Evolutionary conservation across 2,329 filamentous ascomycete species (phyloP), one percentile per base, ranked within the genome.

Genomic region (Diaporthe sp.): DNA sequence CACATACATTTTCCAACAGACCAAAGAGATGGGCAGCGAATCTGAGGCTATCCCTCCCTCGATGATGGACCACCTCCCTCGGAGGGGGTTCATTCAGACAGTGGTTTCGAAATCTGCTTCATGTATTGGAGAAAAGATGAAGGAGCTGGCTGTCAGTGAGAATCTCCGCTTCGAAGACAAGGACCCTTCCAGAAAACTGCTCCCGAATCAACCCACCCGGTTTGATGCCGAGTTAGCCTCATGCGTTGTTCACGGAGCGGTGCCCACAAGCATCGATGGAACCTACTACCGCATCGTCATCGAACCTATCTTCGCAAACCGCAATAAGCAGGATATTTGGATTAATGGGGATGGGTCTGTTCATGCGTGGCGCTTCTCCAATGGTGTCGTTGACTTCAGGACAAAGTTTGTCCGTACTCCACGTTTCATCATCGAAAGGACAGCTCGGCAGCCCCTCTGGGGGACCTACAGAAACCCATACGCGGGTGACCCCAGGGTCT

Each of bases 301-400:
- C 4, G 58, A 61, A 13, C 58, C 58, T 7, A 42, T 61, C 2
- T 61, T 61, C 22, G 58, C 34, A 22, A 61, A 61, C 37, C 58
- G 58, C n/a, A 61, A 61, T 25, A 42, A 61, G 22, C 58, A 61
- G 34, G 58, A 61, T 12, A 61, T 39, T 42, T 61, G 58, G 58
- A 61, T 61, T 7, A 61, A 61, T 15, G 58, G 37, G 4, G 58
- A 61, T 17, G 58, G 58, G 19, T 42, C 34, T 2, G 37, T 61
- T 61, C 58, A 61, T 42, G 58, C 58, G 22, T 61, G 58, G 58
- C 58, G 34, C 58, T 61, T 61, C 58, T 61, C 58, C 22, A 61
- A 61, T 9, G 58, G 58, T 17, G 58, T 61, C 2, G 58, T 61
- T 22, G 58, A 61, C 37, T 61, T 61, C 58, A 13, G 58, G 37